A percentile compares a stretch with the other conserved stretches of the same genome.
These are phyloP conservation scores for Triglochin maritima DNA, from an alignment of 106 monocot genomes.

Conservation along the genomic window DNA sequence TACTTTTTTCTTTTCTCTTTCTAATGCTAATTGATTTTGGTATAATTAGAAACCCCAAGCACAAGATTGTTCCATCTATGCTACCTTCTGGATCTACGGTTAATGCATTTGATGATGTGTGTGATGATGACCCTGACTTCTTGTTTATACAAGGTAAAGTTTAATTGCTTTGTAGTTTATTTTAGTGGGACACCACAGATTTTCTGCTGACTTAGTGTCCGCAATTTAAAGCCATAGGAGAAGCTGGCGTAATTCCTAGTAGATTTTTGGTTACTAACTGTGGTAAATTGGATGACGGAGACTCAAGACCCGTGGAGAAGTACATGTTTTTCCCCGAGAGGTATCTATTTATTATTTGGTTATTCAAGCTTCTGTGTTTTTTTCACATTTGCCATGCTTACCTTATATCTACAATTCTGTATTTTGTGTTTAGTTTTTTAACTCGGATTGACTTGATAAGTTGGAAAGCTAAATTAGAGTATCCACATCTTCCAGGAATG, in stretches of 20 bases:
- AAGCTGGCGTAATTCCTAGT: conserved; percentile 68
- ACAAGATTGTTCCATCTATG: conserved; percentile 44
- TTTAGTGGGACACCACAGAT: not conserved
- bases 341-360: conserved; percentile 12
- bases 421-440: conserved; percentile 38
- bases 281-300: conserved; percentile 8
- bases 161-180: not conserved
- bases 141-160: conserved; percentile 74
- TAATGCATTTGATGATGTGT: conserved; percentile 82
- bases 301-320: conserved; percentile 5
- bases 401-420: conserved; percentile 1
- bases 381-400: not conserved
- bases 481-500: conserved; percentile 27
- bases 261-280: conserved; percentile 28
- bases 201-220: conserved; percentile 5
- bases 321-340: conserved; percentile 56
- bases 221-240: conserved; percentile 60
- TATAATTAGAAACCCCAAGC: conserved; percentile 43
- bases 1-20: no score
- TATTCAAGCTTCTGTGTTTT: not conserved
- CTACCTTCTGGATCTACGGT: conserved; percentile 20
- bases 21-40: not conserved
- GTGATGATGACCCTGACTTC: conserved; percentile 65
- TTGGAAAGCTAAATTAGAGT: conserved; percentile 77
- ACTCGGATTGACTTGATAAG: conserved; percentile 73